A percentile compares a stretch with the other conserved stretches of the same genome.
These are phyloP conservation scores for Friedmanniomyces simplex DNA, from an alignment of 495 filamentous ascomycete genomes.

Conservation along the genomic window DNA sequence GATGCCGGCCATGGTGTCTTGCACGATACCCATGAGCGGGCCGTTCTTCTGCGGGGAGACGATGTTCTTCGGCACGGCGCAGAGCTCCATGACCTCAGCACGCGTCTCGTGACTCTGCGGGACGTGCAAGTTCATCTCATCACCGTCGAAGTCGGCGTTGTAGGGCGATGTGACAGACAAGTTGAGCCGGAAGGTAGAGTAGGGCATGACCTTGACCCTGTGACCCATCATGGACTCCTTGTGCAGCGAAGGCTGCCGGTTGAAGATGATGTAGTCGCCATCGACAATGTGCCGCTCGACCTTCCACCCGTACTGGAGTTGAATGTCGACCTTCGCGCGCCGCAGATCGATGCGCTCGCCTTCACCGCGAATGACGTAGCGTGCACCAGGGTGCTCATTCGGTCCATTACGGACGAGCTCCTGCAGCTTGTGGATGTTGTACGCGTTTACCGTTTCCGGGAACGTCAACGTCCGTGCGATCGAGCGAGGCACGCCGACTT, in stretches of 20 bases:
- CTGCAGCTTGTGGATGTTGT: constrained; percentile 90
- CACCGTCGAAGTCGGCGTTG: constrained; percentile 98
- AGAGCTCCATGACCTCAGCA: constrained; percentile 84
- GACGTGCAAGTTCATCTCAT: constrained; percentile 99
- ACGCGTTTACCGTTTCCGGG: constrained; percentile 92
- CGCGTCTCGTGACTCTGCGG: constrained; percentile 93
- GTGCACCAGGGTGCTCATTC: constrained; percentile 85
- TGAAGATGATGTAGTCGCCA: constrained; percentile 97
- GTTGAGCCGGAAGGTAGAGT: constrained; percentile 95
- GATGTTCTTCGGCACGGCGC: constrained; percentile 93
- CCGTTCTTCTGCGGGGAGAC: constrained; percentile 96
- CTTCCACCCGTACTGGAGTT: constrained; percentile 92
- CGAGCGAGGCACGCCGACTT: constrained; percentile 86
- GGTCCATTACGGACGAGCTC: constrained; percentile 84
- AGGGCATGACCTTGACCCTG: constrained; percentile 93
- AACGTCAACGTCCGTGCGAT: constrained; percentile 89
- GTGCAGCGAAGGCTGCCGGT: constrained; percentile 95
- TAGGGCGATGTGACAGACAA: constrained; percentile 96
- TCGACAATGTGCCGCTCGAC: constrained; percentile 93
- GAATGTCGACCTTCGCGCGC: constrained; percentile 76
- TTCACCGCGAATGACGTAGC: constrained; percentile 85
- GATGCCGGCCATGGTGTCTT: constrained; percentile 90
- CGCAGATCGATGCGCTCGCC: constrained; percentile 90
- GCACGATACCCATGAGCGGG: constrained; percentile 98
- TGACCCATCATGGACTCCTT: constrained; percentile 99